Percentiles rank a stretch among this genome's conserved stretches.
Conservation (phyloP, 768 basidiomycete species). For the Auricularia cornea region DNA sequence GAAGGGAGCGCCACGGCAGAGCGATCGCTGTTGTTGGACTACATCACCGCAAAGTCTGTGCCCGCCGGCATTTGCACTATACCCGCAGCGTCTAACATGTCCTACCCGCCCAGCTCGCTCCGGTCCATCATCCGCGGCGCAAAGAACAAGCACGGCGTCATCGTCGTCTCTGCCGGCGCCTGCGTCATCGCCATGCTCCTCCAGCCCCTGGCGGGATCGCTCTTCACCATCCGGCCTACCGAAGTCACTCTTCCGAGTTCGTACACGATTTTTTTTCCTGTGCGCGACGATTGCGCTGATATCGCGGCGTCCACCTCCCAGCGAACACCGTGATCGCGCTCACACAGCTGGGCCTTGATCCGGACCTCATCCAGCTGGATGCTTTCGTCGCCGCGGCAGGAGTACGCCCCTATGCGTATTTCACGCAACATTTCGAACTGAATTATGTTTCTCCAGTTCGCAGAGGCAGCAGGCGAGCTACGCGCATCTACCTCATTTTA, state of each 20-base stretch:
- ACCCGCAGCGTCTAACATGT: constrained; percentile 13
- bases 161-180: constrained; percentile 44
- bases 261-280: not conserved
- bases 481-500: not conserved
- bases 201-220: constrained; percentile 46
- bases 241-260: not conserved
- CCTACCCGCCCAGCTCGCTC: constrained; percentile 30
- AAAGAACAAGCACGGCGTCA: constrained; percentile 44
- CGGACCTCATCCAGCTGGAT: constrained; percentile 36
- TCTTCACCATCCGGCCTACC: constrained; percentile 19
- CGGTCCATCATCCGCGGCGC: constrained; percentile 36
- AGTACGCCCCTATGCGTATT: constrained; percentile 22
- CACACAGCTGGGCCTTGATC: constrained; percentile 37
- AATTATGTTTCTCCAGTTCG: constrained; percentile 20
- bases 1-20: constrained; percentile 45
- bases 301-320: not conserved
- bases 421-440: not conserved
- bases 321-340: constrained; percentile 28
- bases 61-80: constrained; percentile 3
- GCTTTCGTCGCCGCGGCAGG: constrained; percentile 56
- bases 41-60: constrained; percentile 33
- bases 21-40: constrained; percentile 57
- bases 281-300: not conserved
- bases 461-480: constrained; percentile 28
- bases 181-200: constrained; percentile 38